Base-by-base conservation (phyloP, 192 early-diverging fungal species). In the Coemansia sp. region DNA sequence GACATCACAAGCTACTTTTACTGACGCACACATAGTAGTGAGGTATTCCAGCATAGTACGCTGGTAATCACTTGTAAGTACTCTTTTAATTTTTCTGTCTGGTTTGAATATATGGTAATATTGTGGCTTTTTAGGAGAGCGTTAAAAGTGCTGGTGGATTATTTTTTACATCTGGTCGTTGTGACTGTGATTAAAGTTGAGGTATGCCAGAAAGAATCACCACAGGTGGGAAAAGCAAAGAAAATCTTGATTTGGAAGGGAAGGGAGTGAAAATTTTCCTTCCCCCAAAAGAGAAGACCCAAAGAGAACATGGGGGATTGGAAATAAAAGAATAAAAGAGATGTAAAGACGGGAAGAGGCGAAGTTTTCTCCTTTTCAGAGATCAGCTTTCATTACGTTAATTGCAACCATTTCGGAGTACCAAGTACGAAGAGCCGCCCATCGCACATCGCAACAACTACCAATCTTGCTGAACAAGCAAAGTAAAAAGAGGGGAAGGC, bases 1-100 rank as follows among this genome's bases (percentile, higher is more conserved):
- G 77, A 80, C 39, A 47, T 80, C 16, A 68, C 72, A 3, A 72
- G 66, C 59, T 80, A 80, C 66, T 80, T 65, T 43, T 70, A 67
- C 52, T 73, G 57, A 59, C 51, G 10, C 51, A 9, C 21, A 26
- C 26, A 26, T 21, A 1, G 8, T 6, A 18, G 2, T 12, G 21
- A 6, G 8, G 7, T 7, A 2, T 8, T 26, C 26, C 22, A 54
- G 26, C 4, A 10, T 21, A 21, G 1, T 22, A 21, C 19, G 7
- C 26, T 54, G 18, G 12, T 19, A 32, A 32, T 32, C 40, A 26
- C 26, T 54, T 54, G 51, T 54, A 54, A 16, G 3, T 49, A 49
- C 13, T 18, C 18, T 7, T 48, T 16, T 48, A 49, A 49, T 16
- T 49, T 49, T 49, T 6, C n/a, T 8, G 2, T n/a, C 15, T 16